These are phyloP conservation scores for Monosporascus sp. DNA, from an alignment of 2,329 filamentous ascomycete species.

Conservation along the genomic window DNA sequence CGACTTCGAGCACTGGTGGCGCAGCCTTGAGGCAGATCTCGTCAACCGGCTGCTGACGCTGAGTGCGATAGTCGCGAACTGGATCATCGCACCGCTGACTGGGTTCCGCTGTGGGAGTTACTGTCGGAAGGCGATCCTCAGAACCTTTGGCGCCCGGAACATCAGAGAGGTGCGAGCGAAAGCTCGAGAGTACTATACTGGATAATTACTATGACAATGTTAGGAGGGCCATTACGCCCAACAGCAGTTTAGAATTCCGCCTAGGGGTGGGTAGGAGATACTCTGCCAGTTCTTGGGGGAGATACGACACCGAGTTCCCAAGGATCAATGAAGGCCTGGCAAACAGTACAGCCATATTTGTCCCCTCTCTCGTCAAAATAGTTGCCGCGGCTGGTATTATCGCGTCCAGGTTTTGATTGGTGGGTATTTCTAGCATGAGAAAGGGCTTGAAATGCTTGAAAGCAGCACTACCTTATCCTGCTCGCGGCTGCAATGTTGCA, in stretches of 20 bases:
- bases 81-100: constrained; percentile 15
- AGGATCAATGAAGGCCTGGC: constrained; percentile 2
- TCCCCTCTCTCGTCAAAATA: background rate
- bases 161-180: background rate
- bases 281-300: constrained; percentile 19
- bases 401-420: too few species aligned
- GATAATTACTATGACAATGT: constrained; percentile 14
- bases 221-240: constrained; percentile 7
- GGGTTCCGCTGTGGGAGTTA: constrained; percentile 18
- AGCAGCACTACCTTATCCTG: too few species aligned
- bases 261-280: constrained; percentile 20
- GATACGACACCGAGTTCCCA: constrained; percentile 8
- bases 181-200: constrained; percentile 6
- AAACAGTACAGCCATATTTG: background rate
- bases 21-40: constrained; percentile 16
- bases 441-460: too few species aligned
- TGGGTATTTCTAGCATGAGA: too few species aligned
- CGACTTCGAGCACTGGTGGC: constrained; percentile 10
- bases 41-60: constrained; percentile 11
- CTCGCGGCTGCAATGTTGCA: too few species aligned
- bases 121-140: constrained; percentile 4
- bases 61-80: background rate
- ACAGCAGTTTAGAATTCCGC: constrained; percentile 15
- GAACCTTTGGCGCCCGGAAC: constrained; percentile 3
- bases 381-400: too few species aligned